Base-by-base conservation (phyloP, 1,284 basidiomycete species). In the Apiotrichum mycotoxinovorans region DNA sequence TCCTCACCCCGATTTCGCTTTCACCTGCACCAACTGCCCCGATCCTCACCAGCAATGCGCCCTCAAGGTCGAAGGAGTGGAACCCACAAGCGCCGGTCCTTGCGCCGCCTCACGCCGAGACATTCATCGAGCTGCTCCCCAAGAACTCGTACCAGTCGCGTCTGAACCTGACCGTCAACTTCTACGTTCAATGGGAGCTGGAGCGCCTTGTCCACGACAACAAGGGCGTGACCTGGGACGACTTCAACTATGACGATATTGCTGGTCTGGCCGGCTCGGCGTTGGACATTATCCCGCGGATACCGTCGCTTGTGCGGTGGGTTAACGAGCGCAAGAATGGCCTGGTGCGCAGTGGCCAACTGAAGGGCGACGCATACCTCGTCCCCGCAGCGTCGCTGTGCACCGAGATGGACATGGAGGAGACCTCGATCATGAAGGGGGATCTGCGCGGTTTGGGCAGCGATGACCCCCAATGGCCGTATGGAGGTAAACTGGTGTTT, bases 161-260 rank as follows among this genome's bases (percentile, higher is more conserved):
- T 17, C 30, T 65, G 8, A 60, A 63, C 25, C 20, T 49, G 4
- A 57, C 56, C 11, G 40, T 71, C 20, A 49, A 41, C 7, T 71
- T 65, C 30, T 60, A 60, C 14, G 62, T 70, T 2, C 71, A 70
- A 53, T 71, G 69, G 70, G 69, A 70, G 43, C 48, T 71, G 3
- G 59, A 67, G 20, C 45, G 65, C 18, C 56, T 53, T 12, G 23
- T 72, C 20, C 23, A 49, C 14, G 17, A 23, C 20, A 37, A 26
- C 17, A 25, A 18, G 11, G 35, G 1, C n/a, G 9, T 68, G 0
- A 23, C 43, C 0, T 69, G 69, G 66, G 46, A 46, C 2, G 62
- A 70, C 42, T 35, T 73, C 33, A 14, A 37, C 15, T 9, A 50
- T 0, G 47, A 48, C 1, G 67, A 71, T 34, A 33, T 73, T 18